phyloP scores from a whole-genome alignment of 371 early-diverging fungal species.

The Rhizopus stolonifer region DNA sequence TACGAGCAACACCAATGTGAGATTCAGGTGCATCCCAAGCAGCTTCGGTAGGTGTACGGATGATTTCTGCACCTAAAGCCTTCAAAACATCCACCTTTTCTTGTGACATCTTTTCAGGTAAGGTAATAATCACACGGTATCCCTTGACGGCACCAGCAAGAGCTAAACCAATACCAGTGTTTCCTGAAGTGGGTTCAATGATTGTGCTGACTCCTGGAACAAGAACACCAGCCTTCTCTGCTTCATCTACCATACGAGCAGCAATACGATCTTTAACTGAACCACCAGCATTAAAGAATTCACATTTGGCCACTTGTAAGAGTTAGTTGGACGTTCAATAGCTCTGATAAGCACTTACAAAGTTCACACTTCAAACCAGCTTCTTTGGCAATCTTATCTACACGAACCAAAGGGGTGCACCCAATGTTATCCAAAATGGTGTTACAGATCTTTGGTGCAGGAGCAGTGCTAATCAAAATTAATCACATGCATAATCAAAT shows the following conservation, averaged over 20 bases:
- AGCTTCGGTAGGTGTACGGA: constrained; percentile 74
- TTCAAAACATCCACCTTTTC: constrained; percentile 76
- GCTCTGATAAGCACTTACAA: constrained; percentile 49
- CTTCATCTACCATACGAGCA: constrained; percentile 92
- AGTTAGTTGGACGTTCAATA: not conserved
- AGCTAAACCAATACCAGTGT: constrained; percentile 56
- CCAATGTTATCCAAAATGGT: constrained; percentile 93
- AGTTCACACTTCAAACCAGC: constrained; percentile 93
- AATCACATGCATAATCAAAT: not conserved
- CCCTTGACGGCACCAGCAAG: constrained; percentile 42
- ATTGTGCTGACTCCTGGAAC: constrained; percentile 87
- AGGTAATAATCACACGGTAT: constrained; percentile 59
- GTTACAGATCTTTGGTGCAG: constrained; percentile 69
- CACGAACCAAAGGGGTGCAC: constrained; percentile 91
- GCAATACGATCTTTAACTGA: constrained; percentile 98
- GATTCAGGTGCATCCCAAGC: constrained; percentile 74
- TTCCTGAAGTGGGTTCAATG: constrained; percentile 75
- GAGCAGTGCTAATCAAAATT: constrained; percentile 32
- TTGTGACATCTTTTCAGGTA: constrained; percentile 73
- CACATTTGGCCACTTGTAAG: constrained; percentile 91
- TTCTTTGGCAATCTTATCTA: constrained; percentile 81
- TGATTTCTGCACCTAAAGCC: constrained; percentile 74
- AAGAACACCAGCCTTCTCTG: constrained; percentile 86
- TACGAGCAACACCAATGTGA: constrained; percentile 63
- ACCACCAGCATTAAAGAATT: constrained; percentile 97